Evolutionary conservation across 352 stramenopile species (phyloP).

Genomic region (Globisporangium nodosum): DNA sequence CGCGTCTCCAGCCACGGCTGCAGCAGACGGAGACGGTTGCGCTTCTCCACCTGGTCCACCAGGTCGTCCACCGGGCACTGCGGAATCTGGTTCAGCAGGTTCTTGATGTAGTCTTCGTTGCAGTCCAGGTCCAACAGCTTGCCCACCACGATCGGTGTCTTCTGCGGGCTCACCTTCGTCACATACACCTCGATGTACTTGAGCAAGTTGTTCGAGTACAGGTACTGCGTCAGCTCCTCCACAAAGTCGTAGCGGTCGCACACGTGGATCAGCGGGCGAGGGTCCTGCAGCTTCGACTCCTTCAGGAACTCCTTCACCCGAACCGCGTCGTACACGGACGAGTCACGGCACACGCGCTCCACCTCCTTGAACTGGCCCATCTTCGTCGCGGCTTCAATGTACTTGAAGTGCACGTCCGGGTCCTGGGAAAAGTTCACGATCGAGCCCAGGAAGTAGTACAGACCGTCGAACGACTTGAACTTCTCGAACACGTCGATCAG

Average conservation of each 20-base stretch:
- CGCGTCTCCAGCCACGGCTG: constrained; percentile 99
- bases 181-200: constrained; percentile 99
- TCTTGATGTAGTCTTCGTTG: constrained; percentile 99
- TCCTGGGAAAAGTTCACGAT: constrained; percentile 99
- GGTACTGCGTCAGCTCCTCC: constrained; percentile 99
- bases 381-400: constrained; percentile 99
- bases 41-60: constrained; percentile 98
- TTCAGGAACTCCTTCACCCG: constrained; percentile 99
- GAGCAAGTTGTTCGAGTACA: constrained; percentile 99
- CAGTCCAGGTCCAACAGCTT: constrained; percentile 98
- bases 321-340: constrained; percentile 98
- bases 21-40: constrained; percentile 98
- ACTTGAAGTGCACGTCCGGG: constrained; percentile 99
- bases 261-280: constrained; percentile 98
- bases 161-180: constrained; percentile 96
- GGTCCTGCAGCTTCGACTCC: constrained; percentile 98
- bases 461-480: constrained; percentile 97
- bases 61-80: constrained; percentile 96
- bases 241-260: constrained; percentile 99
- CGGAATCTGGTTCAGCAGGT: constrained; percentile 97
- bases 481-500: constrained; percentile 99
- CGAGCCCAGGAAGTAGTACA: constrained; percentile 99
- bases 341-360: constrained; percentile 99
- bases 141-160: constrained; percentile 98
- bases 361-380: constrained; percentile 99